phyloP scores from a whole-genome alignment of 257 asterid species.

The Perilla frutescens region DNA sequence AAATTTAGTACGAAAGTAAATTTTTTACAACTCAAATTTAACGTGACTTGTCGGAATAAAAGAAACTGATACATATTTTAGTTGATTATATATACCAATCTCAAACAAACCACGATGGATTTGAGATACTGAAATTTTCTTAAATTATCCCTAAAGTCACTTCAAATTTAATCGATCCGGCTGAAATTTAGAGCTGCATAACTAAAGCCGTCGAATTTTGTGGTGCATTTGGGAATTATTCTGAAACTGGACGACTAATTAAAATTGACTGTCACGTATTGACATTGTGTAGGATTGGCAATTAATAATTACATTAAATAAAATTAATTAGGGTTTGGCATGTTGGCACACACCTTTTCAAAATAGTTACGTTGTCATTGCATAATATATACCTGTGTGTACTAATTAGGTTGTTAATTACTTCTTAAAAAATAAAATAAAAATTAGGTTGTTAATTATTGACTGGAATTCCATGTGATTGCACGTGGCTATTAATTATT shows the following conservation, averaged over 20 bases:
- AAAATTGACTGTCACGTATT: not conserved
- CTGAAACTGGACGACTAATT: not conserved
- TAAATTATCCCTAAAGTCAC: too few relatives aligned
- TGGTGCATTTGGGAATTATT: not conserved
- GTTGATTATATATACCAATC: too few relatives aligned
- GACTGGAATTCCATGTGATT: not conserved
- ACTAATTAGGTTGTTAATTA: constrained; percentile 19
- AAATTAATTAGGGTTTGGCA: constrained; percentile 26
- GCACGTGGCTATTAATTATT: constrained; percentile 26
- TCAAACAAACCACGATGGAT: too few relatives aligned
- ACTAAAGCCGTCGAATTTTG: not conserved
- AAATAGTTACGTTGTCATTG: constrained; percentile 10
- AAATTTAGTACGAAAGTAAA: too few relatives aligned
- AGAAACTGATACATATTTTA: too few relatives aligned
- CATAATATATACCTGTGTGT: constrained; percentile 12
- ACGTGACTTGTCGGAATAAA: too few relatives aligned
- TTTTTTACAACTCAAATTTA: too few relatives aligned
- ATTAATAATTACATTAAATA: not conserved
- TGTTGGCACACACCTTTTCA: constrained; percentile 15
- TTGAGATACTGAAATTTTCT: too few relatives aligned
- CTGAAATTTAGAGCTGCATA: too few relatives aligned
- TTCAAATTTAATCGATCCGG: too few relatives aligned
- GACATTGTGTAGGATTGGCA: not conserved
- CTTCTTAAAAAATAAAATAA: too few relatives aligned
- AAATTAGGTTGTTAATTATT: constrained; percentile 18